A percentile compares a stretch with the other conserved stretches of the same genome.
Conservation (phyloP, 106 monocot genomes). For the Dioscorea dumetorum region DNA sequence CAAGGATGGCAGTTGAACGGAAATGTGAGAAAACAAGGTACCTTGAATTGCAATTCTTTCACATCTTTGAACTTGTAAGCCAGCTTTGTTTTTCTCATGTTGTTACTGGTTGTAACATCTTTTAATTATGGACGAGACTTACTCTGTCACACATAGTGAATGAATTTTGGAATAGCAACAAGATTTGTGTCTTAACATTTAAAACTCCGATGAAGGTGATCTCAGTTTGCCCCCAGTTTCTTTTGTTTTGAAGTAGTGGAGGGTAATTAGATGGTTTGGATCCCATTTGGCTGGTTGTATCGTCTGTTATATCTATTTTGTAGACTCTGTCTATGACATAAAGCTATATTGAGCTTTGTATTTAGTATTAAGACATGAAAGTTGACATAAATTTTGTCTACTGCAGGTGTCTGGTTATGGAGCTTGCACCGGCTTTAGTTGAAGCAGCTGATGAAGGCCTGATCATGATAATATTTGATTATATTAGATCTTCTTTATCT, state of each 20-base stretch:
- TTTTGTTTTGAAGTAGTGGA: too few species aligned
- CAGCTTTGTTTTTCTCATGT: background rate
- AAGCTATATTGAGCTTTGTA: too few species aligned
- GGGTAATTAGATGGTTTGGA: too few species aligned
- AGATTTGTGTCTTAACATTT: too few species aligned
- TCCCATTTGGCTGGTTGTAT: too few species aligned
- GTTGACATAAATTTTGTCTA: background rate
- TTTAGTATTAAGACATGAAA: background rate
- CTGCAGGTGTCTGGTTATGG: slow-evolving; percentile 62
- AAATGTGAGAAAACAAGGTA: slow-evolving; percentile 34
- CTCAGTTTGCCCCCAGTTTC: too few species aligned
- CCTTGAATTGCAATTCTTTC: background rate
- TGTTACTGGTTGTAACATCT: slow-evolving; percentile 1
- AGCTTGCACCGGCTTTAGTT: slow-evolving; percentile 61
- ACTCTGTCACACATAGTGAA: too few species aligned
- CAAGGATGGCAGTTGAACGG: slow-evolving; percentile 5
- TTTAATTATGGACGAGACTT: too few species aligned
- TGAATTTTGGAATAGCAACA: too few species aligned
- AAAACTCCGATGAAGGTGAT: too few species aligned
- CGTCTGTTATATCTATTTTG: too few species aligned
- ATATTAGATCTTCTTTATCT: slow-evolving; percentile 49
- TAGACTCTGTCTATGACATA: too few species aligned
- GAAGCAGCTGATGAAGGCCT: slow-evolving; percentile 58
- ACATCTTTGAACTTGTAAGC: background rate
- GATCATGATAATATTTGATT: slow-evolving; percentile 48